Evolutionary conservation across 1,139 yeast genomes (phyloP).

Genomic region (Wickerhamomyces sp.): DNA sequence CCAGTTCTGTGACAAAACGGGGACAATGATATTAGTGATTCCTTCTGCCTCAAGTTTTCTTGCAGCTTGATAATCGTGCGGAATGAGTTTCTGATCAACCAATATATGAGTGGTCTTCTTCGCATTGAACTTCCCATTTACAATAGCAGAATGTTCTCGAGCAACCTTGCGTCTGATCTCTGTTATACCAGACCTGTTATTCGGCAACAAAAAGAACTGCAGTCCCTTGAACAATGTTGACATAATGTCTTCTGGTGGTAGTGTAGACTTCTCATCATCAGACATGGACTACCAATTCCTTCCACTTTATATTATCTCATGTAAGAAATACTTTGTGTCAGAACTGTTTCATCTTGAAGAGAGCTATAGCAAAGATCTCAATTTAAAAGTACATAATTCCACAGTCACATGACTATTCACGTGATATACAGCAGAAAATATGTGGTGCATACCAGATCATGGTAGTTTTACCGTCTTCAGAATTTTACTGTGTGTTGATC

Average conservation of each 20-base stretch:
- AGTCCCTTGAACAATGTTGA: slow-evolving; percentile 10
- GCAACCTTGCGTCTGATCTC: slow-evolving; percentile 13
- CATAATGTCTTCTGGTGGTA: slow-evolving; percentile 2
- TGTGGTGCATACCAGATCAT: too few species aligned
- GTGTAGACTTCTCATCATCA: too few species aligned
- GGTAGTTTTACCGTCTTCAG: too few species aligned
- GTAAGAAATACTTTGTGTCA: too few species aligned
- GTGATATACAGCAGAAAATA: too few species aligned
- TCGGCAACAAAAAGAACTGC: slow-evolving; percentile 19
- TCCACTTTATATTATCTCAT: too few species aligned
- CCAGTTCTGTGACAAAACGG: slow-evolving; percentile 31
- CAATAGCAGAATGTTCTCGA: slow-evolving; percentile 30
- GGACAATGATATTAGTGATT: not conserved
- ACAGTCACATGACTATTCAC: too few species aligned
- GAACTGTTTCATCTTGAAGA: too few species aligned
- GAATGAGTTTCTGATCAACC: slow-evolving; percentile 22
- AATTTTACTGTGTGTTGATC: too few species aligned
- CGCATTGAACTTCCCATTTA: slow-evolving; percentile 16
- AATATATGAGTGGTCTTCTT: slow-evolving; percentile 27
- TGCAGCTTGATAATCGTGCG: slow-evolving; percentile 6
- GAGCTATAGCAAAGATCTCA: too few species aligned
- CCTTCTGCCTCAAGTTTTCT: slow-evolving; percentile 5
- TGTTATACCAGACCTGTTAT: slow-evolving; percentile 14
- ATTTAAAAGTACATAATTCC: too few species aligned
- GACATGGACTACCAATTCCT: too few species aligned